These are phyloP conservation scores for Penicillium sp. DNA, from an alignment of 2,329 filamentous ascomycete genomes.

Conservation along the genomic window DNA sequence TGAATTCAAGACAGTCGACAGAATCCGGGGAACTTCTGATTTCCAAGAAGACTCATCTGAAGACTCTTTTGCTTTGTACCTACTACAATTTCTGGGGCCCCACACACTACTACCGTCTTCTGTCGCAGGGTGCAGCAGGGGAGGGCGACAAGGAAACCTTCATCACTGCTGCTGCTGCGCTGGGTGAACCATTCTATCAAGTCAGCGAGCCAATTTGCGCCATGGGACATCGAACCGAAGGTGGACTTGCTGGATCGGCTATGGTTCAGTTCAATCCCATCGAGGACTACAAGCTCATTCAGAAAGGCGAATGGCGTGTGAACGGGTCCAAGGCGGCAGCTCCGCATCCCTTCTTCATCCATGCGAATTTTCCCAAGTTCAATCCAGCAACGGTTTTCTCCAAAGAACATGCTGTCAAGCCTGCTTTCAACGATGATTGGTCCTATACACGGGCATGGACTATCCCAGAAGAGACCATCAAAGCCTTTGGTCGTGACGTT, in stretches of 20 bases:
- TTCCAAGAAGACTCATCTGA: constrained; percentile 53
- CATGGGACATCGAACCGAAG: constrained; percentile 32
- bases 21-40: constrained; percentile 55
- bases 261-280: constrained; percentile 44
- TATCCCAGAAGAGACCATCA: constrained; percentile 32
- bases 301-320: constrained; percentile 30
- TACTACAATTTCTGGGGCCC: constrained; percentile 62
- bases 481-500: constrained; percentile 37
- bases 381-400: constrained; percentile 41
- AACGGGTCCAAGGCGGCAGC: constrained; percentile 33
- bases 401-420: constrained; percentile 28
- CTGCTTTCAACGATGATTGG: constrained; percentile 32
- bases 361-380: constrained; percentile 44
- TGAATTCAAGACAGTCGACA: constrained; percentile 40
- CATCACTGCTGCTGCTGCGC: constrained; percentile 46
- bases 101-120: constrained; percentile 51
- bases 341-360: constrained; percentile 42
- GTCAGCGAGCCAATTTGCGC: constrained; percentile 43
- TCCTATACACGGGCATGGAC: constrained; percentile 36
- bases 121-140: constrained; percentile 44
- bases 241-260: constrained; percentile 39
- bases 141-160: constrained; percentile 57
- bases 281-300: constrained; percentile 35
- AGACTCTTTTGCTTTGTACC: constrained; percentile 53
- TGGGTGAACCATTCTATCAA: constrained; percentile 46